phyloP scores from a whole-genome alignment of 2,329 filamentous ascomycete species.

The Cephalotrichum gorgonifer region DNA sequence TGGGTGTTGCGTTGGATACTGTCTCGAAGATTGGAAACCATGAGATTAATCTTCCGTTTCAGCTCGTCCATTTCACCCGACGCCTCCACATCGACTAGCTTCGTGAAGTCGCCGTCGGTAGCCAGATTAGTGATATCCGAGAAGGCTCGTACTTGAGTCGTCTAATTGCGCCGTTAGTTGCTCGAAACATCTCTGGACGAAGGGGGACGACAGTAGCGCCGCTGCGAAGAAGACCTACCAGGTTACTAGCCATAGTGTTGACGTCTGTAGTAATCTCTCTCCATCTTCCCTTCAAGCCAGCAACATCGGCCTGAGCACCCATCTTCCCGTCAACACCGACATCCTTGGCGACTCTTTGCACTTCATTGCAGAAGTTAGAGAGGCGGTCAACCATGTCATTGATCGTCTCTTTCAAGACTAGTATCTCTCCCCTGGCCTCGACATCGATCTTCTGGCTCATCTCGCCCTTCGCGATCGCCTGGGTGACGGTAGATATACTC shows the following conservation, averaged over 20 bases:
- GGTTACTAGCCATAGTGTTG: conserved; percentile 75
- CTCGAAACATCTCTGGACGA: conserved; percentile 1
- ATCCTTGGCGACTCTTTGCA: conserved; percentile 91
- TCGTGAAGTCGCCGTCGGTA: conserved; percentile 93
- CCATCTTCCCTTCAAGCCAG: conserved; percentile 87
- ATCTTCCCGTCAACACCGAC: conserved; percentile 98
- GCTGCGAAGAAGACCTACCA: conserved; percentile 29
- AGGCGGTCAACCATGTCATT: conserved; percentile 97
- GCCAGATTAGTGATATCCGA: conserved; percentile 97
- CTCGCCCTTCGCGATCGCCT: conserved; percentile 90
- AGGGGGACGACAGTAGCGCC: not conserved
- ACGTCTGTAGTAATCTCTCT: conserved; percentile 97
- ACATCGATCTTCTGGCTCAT: conserved; percentile 95
- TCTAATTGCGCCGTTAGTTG: conserved; percentile 40
- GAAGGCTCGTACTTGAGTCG: conserved; percentile 93
- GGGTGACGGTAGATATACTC: conserved; percentile 87
- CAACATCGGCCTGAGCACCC: conserved; percentile 92
- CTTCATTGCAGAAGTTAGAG: conserved; percentile 91
- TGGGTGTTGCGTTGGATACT: conserved; percentile 95
- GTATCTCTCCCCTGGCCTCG: conserved; percentile 87
- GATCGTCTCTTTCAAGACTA: conserved; percentile 89
- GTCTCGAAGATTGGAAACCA: conserved; percentile 92
- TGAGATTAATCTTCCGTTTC: conserved; percentile 98
- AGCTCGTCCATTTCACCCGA: conserved; percentile 99
- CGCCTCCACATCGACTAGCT: conserved; percentile 91